Conservation (phyloP, 1,139 yeast species). For the Blastobotrys petasosporus region DNA sequence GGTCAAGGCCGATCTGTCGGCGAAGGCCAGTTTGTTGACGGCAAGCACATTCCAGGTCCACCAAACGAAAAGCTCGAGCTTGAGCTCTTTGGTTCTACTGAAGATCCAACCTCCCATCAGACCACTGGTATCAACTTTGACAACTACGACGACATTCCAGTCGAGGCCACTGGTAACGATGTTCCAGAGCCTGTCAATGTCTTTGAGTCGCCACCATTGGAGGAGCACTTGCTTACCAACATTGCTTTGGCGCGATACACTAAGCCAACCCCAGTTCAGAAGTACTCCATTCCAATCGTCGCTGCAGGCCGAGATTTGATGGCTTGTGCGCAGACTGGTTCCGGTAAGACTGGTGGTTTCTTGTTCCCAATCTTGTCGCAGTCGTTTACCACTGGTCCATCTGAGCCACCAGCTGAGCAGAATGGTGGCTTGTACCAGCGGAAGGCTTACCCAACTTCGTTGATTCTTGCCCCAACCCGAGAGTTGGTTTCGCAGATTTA, state of each 20-base stretch:
- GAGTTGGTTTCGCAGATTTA: slow-evolving; percentile 95
- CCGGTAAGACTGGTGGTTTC: slow-evolving; percentile 99
- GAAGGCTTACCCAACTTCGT: slow-evolving; percentile 90
- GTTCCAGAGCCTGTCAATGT: slow-evolving; percentile 90
- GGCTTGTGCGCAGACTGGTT: slow-evolving; percentile 99
- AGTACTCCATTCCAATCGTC: slow-evolving; percentile 96
- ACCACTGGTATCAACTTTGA: slow-evolving; percentile 98
- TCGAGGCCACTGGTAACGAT: slow-evolving; percentile 92
- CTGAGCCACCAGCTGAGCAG: slow-evolving; percentile 50
- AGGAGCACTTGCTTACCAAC: slow-evolving; percentile 78
- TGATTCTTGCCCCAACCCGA: slow-evolving; percentile 97
- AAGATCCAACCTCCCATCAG: slow-evolving; percentile 67
- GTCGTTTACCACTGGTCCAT: slow-evolving; percentile 86
- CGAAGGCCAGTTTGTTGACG: slow-evolving; percentile 60
- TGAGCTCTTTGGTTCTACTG: slow-evolving; percentile 82
- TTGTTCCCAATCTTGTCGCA: slow-evolving; percentile 95
- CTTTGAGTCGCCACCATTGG: slow-evolving; percentile 91
- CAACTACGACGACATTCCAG: slow-evolving; percentile 97
- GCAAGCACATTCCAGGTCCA: slow-evolving; percentile 81
- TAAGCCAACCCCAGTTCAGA: slow-evolving; percentile 97
- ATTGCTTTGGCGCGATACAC: slow-evolving; percentile 83
- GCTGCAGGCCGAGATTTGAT: slow-evolving; percentile 94
- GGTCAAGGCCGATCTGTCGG: slow-evolving; percentile 35
- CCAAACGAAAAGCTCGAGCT: slow-evolving; percentile 64
- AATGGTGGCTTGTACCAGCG: slow-evolving; percentile 37